phyloP scores from a whole-genome alignment of 1,284 basidiomycete species.

The Cryptococcus depauperatus region DNA sequence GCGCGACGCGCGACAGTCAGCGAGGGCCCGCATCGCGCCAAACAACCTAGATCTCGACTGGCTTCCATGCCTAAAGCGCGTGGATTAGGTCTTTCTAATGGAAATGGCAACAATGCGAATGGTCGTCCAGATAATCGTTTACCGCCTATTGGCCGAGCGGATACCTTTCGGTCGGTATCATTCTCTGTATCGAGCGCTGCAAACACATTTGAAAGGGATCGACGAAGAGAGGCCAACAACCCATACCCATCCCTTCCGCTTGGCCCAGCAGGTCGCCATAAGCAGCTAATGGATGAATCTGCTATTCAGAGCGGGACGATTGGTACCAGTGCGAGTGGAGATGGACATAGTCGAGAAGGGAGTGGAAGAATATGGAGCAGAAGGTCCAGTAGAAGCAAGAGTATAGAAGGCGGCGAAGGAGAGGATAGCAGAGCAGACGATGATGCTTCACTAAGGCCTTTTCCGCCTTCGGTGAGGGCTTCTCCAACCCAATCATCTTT shows the following conservation, averaged over 20 bases:
- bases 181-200: conserved; percentile 34
- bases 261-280: conserved; percentile 7
- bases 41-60: not conserved
- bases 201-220: conserved; percentile 17
- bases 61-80: conserved; percentile 1
- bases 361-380: not conserved
- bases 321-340: not conserved
- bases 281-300: not conserved
- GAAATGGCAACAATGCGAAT: not conserved
- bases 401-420: not conserved
- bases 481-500: conserved; percentile 59
- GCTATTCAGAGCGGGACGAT: not conserved
- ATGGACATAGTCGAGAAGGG: not conserved
- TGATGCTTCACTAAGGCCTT: conserved; percentile 74
- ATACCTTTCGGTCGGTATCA: conserved; percentile 12
- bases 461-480: conserved; percentile 73
- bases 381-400: not conserved
- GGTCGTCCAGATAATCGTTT: not conserved
- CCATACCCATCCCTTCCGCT: conserved; percentile 41
- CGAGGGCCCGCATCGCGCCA: not conserved
- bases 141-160: not conserved
- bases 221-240: conserved; percentile 35
- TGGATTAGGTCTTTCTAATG: not conserved
- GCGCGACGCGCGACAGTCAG: conserved; percentile 12
- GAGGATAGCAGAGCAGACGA: conserved; percentile 58